Evolutionary conservation across 371 early-diverging fungal species (phyloP).

Genomic region (Syncephalastrum sp.): DNA sequence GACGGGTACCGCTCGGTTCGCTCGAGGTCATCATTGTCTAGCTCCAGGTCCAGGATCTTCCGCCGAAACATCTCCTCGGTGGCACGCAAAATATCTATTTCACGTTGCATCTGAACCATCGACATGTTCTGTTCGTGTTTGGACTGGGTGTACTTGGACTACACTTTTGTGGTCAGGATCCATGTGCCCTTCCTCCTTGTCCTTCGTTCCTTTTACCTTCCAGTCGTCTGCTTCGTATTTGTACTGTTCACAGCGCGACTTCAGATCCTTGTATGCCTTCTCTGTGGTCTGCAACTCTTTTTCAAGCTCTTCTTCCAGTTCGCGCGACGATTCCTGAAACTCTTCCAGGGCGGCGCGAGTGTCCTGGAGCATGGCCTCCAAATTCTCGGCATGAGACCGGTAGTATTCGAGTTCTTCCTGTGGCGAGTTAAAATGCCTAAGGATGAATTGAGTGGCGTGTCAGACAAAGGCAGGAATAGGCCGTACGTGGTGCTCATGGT

Average conservation of each 20-base stretch:
- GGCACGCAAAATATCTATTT: conserved; percentile 70
- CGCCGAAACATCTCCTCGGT: conserved; percentile 73
- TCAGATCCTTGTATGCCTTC: conserved; percentile 60
- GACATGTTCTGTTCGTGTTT: conserved; percentile 64
- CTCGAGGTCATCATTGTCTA: conserved; percentile 81
- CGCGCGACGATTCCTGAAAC: conserved; percentile 60
- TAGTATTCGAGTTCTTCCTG: conserved; percentile 63
- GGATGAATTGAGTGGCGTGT: not conserved
- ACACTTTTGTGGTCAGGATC: not conserved
- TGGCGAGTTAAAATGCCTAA: conserved; percentile 46
- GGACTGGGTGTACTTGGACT: conserved; percentile 46
- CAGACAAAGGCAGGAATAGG: not conserved
- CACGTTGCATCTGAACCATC: conserved; percentile 70
- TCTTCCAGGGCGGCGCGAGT: conserved; percentile 62
- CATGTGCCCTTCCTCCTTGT: not conserved
- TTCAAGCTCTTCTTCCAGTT: conserved; percentile 65
- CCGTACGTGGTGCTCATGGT: conserved; percentile 4
- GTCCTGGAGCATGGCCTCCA: conserved; percentile 53
- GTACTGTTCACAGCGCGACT: conserved; percentile 53
- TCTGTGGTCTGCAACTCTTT: conserved; percentile 63
- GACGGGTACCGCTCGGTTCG: conserved; percentile 53
- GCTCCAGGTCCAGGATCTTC: conserved; percentile 73
- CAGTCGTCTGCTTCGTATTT: conserved; percentile 69
- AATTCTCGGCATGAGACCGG: conserved; percentile 45
- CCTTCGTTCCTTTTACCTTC: conserved; percentile 50